Percentiles rank a stretch among this genome's conserved stretches.
phyloP scores from a whole-genome alignment of 2,329 filamentous ascomycete species.

The Colletotrichum magnum region DNA sequence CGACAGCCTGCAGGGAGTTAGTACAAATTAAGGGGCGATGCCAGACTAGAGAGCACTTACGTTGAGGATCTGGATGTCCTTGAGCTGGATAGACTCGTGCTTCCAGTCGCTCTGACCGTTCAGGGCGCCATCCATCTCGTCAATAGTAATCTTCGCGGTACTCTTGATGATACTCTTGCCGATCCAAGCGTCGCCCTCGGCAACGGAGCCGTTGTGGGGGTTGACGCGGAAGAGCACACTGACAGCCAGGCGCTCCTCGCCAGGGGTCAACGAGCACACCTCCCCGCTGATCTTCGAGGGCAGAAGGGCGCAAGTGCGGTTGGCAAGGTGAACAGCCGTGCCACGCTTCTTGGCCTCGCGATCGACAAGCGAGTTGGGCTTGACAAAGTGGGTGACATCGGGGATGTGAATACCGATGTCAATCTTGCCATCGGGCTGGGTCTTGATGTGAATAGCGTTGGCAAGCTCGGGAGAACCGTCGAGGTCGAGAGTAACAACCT shows the following conservation, averaged over 20 bases:
- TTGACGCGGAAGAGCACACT: slow-evolving; percentile 95
- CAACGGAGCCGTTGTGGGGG: slow-evolving; percentile 80
- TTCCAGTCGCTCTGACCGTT: slow-evolving; percentile 73
- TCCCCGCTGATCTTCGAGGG: slow-evolving; percentile 88
- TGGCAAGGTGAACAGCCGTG: slow-evolving; percentile 94
- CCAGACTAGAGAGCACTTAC: slow-evolving; percentile 57
- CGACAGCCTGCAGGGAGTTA: slow-evolving; percentile 71
- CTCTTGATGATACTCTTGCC: slow-evolving; percentile 96
- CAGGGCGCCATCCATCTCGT: slow-evolving; percentile 88
- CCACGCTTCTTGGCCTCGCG: slow-evolving; percentile 98
- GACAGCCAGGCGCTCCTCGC: slow-evolving; percentile 90
- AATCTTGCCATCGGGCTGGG: slow-evolving; percentile 84
- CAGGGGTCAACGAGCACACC: slow-evolving; percentile 87
- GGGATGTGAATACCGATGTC: slow-evolving; percentile 97
- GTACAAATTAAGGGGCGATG: slow-evolving; percentile 16
- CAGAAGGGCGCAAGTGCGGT: slow-evolving; percentile 88
- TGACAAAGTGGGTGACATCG: slow-evolving; percentile 97
- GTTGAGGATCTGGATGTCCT: slow-evolving; percentile 86
- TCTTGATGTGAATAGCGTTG: slow-evolving; percentile 93
- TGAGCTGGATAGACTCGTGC: slow-evolving; percentile 75
- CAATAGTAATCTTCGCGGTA: slow-evolving; percentile 85
- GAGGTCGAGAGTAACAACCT: slow-evolving; percentile 92
- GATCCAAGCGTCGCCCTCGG: slow-evolving; percentile 92
- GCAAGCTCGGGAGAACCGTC: slow-evolving; percentile 90
- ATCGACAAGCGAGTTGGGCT: slow-evolving; percentile 94